Percentiles rank a stretch among this genome's conserved stretches.
These are phyloP conservation scores for Cladophialophora chaetospira DNA, from an alignment of 2,329 filamentous ascomycete genomes.

Conservation along the genomic window DNA sequence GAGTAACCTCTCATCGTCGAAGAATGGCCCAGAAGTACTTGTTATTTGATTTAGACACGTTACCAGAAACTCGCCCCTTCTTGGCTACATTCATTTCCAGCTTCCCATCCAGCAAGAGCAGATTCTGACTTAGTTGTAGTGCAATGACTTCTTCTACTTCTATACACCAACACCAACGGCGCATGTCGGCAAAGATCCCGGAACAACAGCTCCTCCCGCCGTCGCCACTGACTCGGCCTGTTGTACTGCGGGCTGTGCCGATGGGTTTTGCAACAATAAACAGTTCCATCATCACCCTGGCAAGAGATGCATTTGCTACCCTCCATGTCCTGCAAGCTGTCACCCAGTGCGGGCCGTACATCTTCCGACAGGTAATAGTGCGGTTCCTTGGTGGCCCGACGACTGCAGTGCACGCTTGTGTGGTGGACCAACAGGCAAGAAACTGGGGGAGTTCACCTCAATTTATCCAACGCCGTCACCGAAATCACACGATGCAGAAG, in stretches of 20 bases:
- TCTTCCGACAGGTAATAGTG: too few species aligned
- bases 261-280: background rate
- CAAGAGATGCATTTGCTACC: too few species aligned
- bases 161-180: slow-evolving; percentile 3
- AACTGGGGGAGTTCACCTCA: background rate
- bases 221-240: slow-evolving; percentile 1
- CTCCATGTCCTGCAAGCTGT: too few species aligned
- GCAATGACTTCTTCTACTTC: slow-evolving; percentile 7
- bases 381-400: background rate
- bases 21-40: too few species aligned
- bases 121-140: background rate
- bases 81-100: too few species aligned
- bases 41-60: too few species aligned
- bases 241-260: slow-evolving; percentile 6
- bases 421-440: slow-evolving; percentile 4
- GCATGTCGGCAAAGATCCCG: background rate
- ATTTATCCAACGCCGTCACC: background rate
- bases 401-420: slow-evolving; percentile 1
- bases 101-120: too few species aligned
- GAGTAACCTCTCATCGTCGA: too few species aligned
- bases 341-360: too few species aligned
- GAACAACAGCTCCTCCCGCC: background rate
- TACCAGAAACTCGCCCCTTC: too few species aligned
- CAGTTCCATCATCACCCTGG: background rate
- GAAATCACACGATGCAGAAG: background rate